These are phyloP conservation scores for Trichosporon inkin DNA, from an alignment of 1,284 basidiomycete genomes.

Conservation along the genomic window DNA sequence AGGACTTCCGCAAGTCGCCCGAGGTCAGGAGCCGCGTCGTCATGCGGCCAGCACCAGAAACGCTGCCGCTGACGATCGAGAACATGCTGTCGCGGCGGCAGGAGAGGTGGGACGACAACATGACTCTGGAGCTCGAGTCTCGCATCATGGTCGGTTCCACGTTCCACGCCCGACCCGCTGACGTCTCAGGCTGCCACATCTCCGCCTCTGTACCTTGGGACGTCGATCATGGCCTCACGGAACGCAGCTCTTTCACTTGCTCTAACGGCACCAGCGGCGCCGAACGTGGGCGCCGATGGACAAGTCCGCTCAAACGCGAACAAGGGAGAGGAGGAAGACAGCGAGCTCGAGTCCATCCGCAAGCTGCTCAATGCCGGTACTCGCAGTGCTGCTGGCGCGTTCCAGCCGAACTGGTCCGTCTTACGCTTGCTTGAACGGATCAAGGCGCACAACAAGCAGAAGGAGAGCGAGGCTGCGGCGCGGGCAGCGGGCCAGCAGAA, in stretches of 20 bases:
- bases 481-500: conserved; percentile 12
- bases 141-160: conserved; percentile 45
- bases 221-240: conserved; percentile 46
- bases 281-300: conserved; percentile 41
- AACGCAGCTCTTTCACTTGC: conserved; percentile 47
- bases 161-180: background rate
- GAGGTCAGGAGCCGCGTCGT: conserved; percentile 43
- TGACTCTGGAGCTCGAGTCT: conserved; percentile 48
- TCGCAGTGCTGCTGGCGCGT: conserved; percentile 14
- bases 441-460: conserved; percentile 19
- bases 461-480: conserved; percentile 18
- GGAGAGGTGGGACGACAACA: conserved; percentile 45
- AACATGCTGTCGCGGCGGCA: conserved; percentile 45
- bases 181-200: conserved; percentile 46
- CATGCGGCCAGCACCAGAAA: conserved; percentile 49
- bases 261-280: conserved; percentile 42
- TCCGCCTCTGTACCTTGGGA: conserved; percentile 50
- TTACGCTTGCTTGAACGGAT: conserved; percentile 36
- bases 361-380: conserved; percentile 38
- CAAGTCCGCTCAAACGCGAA: conserved; percentile 23
- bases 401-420: conserved; percentile 42
- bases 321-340: conserved; percentile 23
- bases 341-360: conserved; percentile 34
- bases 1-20: conserved; percentile 43
- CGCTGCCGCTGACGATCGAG: conserved; percentile 45